phyloP scores from a whole-genome alignment of 2,329 filamentous ascomycete species.

The Amphichorda felina region DNA sequence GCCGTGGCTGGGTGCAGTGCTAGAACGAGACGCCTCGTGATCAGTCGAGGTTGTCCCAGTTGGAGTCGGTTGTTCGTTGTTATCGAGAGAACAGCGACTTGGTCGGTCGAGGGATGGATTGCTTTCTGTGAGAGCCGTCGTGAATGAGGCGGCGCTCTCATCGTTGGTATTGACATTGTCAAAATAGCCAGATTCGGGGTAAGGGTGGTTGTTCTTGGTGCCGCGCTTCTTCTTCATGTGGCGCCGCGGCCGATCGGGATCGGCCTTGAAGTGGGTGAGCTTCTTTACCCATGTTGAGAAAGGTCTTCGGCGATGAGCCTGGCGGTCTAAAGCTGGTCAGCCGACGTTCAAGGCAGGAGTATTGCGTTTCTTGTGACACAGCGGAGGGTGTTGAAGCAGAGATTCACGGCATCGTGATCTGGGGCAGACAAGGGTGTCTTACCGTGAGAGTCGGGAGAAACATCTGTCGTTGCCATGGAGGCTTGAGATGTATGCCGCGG shows the following conservation, averaged over 20 bases:
- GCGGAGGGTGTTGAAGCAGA: too few species aligned
- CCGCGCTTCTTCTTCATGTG: conserved; percentile 39
- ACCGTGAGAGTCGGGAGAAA: conserved; percentile 1
- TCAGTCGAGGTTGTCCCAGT: conserved; percentile 75
- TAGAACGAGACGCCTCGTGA: conserved; percentile 61
- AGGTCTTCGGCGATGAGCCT: conserved; percentile 60
- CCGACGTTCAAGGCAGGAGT: neutral
- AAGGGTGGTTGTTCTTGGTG: conserved; percentile 76
- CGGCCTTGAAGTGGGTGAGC: conserved; percentile 73
- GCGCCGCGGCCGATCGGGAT: conserved; percentile 33
- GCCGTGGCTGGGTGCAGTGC: conserved; percentile 63
- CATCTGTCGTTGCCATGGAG: conserved; percentile 5
- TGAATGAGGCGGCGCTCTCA: conserved; percentile 41
- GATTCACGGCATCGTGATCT: too few species aligned
- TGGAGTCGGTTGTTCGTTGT: neutral
- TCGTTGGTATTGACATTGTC: conserved; percentile 12
- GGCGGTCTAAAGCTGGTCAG: conserved; percentile 34
- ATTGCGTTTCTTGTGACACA: too few species aligned
- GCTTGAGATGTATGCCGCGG: neutral
- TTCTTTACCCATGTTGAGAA: conserved; percentile 94
- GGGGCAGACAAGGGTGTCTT: neutral
- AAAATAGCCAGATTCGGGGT: conserved; percentile 65
- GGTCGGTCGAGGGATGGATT: conserved; percentile 32
- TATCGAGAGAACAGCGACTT: neutral
- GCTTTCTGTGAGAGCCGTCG: conserved; percentile 42